Conservation (phyloP, 371 early-diverging fungal species). For the Syncephalastrum monosporum region DNA sequence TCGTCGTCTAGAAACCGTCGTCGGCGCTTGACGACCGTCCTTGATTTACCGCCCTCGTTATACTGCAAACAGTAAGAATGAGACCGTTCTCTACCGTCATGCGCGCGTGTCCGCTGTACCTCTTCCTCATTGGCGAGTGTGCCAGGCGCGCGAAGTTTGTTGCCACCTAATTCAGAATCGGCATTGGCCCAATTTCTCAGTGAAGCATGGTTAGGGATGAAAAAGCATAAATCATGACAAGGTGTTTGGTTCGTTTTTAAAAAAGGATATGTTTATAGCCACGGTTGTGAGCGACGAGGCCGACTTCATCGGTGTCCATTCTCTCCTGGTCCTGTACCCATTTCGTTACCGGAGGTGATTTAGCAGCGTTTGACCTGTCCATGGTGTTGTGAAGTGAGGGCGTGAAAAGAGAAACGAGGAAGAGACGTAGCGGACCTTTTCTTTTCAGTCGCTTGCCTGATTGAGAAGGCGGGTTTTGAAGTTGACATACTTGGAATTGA, state of each 20-base stretch:
- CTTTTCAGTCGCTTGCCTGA: no score
- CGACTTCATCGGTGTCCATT: constrained; percentile 26
- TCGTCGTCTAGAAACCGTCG: constrained; percentile 37
- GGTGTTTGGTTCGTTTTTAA: constrained; percentile 6
- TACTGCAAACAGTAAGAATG: constrained; percentile 14
- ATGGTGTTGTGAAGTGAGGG: no score
- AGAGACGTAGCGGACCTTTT: no score
- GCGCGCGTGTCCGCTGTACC: constrained; percentile 13
- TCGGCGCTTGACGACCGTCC: constrained; percentile 43
- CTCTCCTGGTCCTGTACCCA: constrained; percentile 18
- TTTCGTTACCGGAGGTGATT: no score
- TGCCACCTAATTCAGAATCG: constrained; percentile 40
- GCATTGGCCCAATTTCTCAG: constrained; percentile 45
- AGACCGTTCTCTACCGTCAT: not conserved
- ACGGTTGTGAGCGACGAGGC: constrained; percentile 50
- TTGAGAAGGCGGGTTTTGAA: no score
- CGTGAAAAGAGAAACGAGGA: no score
- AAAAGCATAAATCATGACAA: constrained; percentile 1
- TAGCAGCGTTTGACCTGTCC: no score
- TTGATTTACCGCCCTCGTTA: constrained; percentile 34
- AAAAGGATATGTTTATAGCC: constrained; percentile 66
- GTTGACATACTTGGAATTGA: no score
- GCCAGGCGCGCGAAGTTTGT: constrained; percentile 38
- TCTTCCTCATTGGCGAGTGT: constrained; percentile 39
- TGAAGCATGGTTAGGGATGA: constrained; percentile 33